Base-by-base conservation (phyloP, 2,329 filamentous ascomycete species). In the Ophiobolus disseminans region DNA sequence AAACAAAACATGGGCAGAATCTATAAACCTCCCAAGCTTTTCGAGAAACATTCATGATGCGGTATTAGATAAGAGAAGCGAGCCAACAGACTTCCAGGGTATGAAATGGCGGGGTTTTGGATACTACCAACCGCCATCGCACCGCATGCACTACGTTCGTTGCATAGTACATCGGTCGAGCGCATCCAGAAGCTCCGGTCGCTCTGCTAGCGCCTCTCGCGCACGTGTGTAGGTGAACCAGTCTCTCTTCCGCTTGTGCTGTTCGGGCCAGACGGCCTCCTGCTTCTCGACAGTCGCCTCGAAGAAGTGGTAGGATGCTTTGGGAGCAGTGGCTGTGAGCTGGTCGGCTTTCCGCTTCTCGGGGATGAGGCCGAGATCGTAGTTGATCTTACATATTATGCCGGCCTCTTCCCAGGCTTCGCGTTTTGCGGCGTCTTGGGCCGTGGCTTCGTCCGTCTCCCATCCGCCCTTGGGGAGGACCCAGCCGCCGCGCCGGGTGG, bases 361-460 rank as follows among this genome's bases (percentile, higher is more conserved):
- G 45, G 86, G 79, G 62, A 99, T 96, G 57, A 88, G 83, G 57
- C 92, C 92, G 40, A 99, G 82, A 73, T 96, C 91, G 71, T 87
- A 88, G 64, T 88, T 86, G 73, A 97, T 87, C 50, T 84, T 87
- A 74, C 93, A 89, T 65, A 89, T 81, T 67, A 97, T 95, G 66
- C 94, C 94, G 32, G 92, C 94, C 78, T 97, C 94, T 78, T 97
- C 94, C 94, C 94, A 97, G 53, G 94, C 94, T 75, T 99, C 94
- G 61, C 94, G 81, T 80, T 80, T 88, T 40, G 85, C 85, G 46
- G 94, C 94, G 48, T 94, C 90, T 72, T 93, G 84, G 54, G 88
- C 85, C 56, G 90, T 94, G 54, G 87, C 84, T 77, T 99, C 94
- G 75, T 99, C 94, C 25, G 86, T 88, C 75, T 99, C 94, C 92